Percentiles rank a stretch among this genome's conserved stretches.
These are phyloP conservation scores for Neurospora sp. DNA, from an alignment of 495 filamentous ascomycete genomes.

Conservation along the genomic window DNA sequence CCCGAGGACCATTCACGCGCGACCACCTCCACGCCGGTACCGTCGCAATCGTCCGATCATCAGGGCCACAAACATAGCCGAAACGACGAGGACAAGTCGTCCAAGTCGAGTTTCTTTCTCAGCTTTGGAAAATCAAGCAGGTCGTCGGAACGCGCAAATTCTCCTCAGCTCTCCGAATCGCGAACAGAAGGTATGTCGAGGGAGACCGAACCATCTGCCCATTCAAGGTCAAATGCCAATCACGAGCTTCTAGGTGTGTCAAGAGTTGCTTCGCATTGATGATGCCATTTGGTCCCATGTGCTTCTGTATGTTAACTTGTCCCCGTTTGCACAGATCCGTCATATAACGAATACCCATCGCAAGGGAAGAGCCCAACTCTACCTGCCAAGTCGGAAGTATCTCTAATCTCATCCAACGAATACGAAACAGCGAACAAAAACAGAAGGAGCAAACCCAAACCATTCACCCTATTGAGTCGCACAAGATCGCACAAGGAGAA, in stretches of 20 bases:
- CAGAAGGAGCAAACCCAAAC: slow-evolving; percentile 43
- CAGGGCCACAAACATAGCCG: slow-evolving; percentile 19
- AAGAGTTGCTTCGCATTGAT: background rate
- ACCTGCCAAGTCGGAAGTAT: slow-evolving; percentile 35
- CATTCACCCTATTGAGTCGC: slow-evolving; percentile 52
- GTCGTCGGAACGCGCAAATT: slow-evolving; percentile 27
- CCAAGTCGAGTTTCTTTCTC: slow-evolving; percentile 35
- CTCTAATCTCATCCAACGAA: slow-evolving; percentile 30
- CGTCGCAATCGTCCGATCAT: slow-evolving; percentile 10
- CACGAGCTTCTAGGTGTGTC: slow-evolving; percentile 36
- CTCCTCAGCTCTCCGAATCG: slow-evolving; percentile 26
- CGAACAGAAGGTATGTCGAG: slow-evolving; percentile 35
- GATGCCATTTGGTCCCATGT: slow-evolving; percentile 1
- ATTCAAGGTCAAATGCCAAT: slow-evolving; percentile 10
- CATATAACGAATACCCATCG: slow-evolving; percentile 25
- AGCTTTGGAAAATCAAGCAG: slow-evolving; percentile 33
- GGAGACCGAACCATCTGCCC: slow-evolving; percentile 28
- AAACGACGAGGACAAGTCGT: slow-evolving; percentile 24
- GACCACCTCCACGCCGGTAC: slow-evolving; percentile 6
- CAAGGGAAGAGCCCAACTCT: slow-evolving; percentile 26
- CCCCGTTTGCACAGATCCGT: slow-evolving; percentile 24
- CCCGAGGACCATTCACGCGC: slow-evolving; percentile 4
- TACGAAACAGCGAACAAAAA: slow-evolving; percentile 23
- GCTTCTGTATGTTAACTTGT: slow-evolving; percentile 9
- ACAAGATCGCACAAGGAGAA: slow-evolving; percentile 58